phyloP scores from a whole-genome alignment of 495 filamentous ascomycete species.

The Lentithecium fluviatile region DNA sequence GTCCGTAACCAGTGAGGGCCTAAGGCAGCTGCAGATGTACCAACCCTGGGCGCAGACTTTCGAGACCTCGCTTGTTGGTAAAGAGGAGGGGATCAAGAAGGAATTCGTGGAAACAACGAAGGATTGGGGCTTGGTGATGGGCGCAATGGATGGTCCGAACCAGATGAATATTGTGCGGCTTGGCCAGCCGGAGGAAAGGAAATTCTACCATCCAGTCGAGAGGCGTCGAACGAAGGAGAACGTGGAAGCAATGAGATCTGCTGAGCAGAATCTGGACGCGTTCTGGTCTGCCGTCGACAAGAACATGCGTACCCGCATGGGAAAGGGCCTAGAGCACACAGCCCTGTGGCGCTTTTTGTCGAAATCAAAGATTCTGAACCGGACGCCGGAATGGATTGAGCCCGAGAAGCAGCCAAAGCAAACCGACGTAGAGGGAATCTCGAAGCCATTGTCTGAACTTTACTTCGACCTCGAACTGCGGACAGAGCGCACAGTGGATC shows the following conservation, averaged over 20 bases:
- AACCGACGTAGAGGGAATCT: not conserved
- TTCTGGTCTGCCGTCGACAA: slow-evolving; percentile 48
- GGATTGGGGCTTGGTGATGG: not conserved
- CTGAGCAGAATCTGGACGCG: slow-evolving; percentile 51
- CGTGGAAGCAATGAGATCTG: slow-evolving; percentile 45
- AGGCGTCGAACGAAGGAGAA: slow-evolving; percentile 51
- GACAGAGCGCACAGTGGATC: slow-evolving; percentile 25
- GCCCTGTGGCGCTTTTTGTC: slow-evolving; percentile 35
- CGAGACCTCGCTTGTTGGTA: slow-evolving; percentile 29
- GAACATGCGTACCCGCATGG: slow-evolving; percentile 3
- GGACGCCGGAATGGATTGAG: slow-evolving; percentile 54
- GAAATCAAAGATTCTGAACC: slow-evolving; percentile 41
- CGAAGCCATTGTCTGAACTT: slow-evolving; percentile 29
- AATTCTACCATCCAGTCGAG: slow-evolving; percentile 52
- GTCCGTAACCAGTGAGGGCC: slow-evolving; percentile 46
- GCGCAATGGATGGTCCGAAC: slow-evolving; percentile 1
- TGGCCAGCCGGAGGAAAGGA: slow-evolving; percentile 38
- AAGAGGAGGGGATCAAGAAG: slow-evolving; percentile 37
- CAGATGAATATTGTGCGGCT: slow-evolving; percentile 21
- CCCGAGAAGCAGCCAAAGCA: slow-evolving; percentile 29
- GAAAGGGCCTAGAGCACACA: not conserved
- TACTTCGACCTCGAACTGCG: slow-evolving; percentile 33
- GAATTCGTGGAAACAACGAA: slow-evolving; percentile 34
- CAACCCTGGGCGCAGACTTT: slow-evolving; percentile 52
- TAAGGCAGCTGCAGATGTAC: slow-evolving; percentile 48